Conservation (phyloP, 2,329 filamentous ascomycete species). For the Aplosporella prunicola region DNA sequence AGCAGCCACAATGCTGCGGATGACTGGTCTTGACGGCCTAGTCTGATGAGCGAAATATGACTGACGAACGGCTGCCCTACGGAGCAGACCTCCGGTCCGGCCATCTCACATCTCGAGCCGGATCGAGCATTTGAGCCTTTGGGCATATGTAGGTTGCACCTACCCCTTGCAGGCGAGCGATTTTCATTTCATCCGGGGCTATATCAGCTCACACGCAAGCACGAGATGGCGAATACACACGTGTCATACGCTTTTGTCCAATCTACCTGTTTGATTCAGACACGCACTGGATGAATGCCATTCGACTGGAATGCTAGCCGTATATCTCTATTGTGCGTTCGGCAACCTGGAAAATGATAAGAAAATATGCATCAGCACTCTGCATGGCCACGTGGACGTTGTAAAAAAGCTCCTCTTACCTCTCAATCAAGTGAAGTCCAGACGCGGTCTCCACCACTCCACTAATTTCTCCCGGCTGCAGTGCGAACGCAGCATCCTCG, state of each 20-base stretch:
- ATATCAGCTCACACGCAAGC: conserved; percentile 5
- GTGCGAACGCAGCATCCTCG: conserved; percentile 87
- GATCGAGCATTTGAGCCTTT: neutral
- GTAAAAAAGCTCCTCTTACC: conserved; percentile 45
- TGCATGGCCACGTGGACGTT: conserved; percentile 7
- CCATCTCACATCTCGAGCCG: conserved; percentile 3
- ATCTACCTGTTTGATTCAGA: conserved; percentile 8
- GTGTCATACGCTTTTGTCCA: conserved; percentile 7
- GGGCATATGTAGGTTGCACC: neutral
- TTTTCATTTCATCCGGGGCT: conserved; percentile 5
- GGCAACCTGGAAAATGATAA: conserved; percentile 1
- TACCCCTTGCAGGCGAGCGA: conserved; percentile 7
- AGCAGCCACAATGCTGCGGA: too few species aligned
- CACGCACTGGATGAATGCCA: too few species aligned
- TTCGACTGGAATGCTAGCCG: conserved; percentile 1
- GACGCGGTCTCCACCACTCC: conserved; percentile 83
- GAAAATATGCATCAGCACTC: neutral
- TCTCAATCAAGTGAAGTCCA: conserved; percentile 89
- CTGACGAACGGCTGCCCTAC: too few species aligned
- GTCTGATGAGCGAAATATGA: too few species aligned
- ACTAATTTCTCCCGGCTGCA: conserved; percentile 81
- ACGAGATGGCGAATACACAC: too few species aligned
- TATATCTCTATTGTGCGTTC: conserved; percentile 4
- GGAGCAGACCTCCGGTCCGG: too few species aligned
- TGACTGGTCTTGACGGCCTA: too few species aligned